A percentile compares a stretch with the other conserved stretches of the same genome.
These are phyloP conservation scores for Ceratocystis albifundus DNA, from an alignment of 2,329 filamentous ascomycete species.

Conservation along the genomic window DNA sequence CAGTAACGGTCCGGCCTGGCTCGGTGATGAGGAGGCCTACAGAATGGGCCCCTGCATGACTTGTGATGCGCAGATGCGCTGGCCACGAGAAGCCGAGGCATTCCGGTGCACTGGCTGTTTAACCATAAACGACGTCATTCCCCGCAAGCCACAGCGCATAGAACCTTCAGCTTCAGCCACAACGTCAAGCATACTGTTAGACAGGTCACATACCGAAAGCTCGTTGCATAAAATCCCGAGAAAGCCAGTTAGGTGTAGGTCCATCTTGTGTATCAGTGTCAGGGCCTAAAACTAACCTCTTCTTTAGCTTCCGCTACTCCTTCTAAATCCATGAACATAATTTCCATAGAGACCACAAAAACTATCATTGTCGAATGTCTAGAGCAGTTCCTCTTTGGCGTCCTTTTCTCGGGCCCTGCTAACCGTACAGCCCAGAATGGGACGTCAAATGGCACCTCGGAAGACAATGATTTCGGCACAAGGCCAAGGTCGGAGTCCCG, in stretches of 20 bases:
- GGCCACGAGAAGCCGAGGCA: conserved; percentile 59
- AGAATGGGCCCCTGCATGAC: conserved; percentile 70
- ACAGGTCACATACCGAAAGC: neutral
- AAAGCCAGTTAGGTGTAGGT: neutral
- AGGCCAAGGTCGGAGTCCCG: neutral
- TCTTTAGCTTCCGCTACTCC: neutral
- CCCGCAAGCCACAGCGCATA: conserved; percentile 18
- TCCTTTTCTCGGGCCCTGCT: neutral
- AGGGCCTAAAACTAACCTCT: neutral
- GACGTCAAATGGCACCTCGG: neutral
- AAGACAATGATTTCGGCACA: neutral
- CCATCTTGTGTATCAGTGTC: neutral
- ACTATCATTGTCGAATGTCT: conserved; percentile 8
- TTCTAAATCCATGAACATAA: neutral
- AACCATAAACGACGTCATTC: conserved; percentile 65
- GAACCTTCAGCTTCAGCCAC: neutral
- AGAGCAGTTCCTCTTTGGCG: conserved; percentile 4
- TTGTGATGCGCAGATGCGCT: conserved; percentile 68
- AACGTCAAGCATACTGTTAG: neutral
- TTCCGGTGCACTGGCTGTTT: conserved; percentile 77
- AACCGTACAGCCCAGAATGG: neutral
- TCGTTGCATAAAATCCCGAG: conserved; percentile 15
- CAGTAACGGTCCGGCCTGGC: neutral
- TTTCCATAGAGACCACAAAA: conserved; percentile 1
- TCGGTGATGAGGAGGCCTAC: conserved; percentile 42